Base-by-base conservation (phyloP, 1,284 basidiomycete species). In the Ustilago nuda region DNA sequence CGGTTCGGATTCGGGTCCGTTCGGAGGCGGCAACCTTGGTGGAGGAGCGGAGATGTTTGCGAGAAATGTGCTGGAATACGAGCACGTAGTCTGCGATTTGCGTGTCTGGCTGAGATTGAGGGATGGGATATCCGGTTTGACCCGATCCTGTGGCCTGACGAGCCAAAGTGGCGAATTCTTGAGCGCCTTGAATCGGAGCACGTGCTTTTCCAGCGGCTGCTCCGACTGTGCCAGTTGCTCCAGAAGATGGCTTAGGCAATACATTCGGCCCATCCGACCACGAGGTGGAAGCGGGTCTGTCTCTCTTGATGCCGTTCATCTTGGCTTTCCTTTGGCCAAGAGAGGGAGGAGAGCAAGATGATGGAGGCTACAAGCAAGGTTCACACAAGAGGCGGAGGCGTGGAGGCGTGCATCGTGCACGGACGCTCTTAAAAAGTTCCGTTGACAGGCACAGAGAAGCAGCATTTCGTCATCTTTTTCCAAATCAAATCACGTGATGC, bases 11-110 rank as follows among this genome's bases (percentile, higher is more conserved):
- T 19, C 62, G 66, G 36, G 57, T 45, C 2, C 76, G 56, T 45
- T 80, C 70, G 8, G 68, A 27, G 4, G 70, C 37, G 7, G 71
- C 64, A 0, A 81, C 76, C 59, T 82, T 77, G 17, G 75, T 61
- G 1, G 56, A 52, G 19, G 71, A 46, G 17, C 73, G 63, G 8
- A 76, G 58, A 30, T 73, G 52, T 55, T 79, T 76, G 19, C 59
- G 64, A 17, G 80, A 58, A 30, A 78, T 60, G 51, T 75, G 71
- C 54, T 83, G 73, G 61, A 83, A 83, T 45, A 81, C 74, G 51
- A 83, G 67, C 1, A 82, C 79, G 51, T 78, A 76, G 60, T 83
- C 82, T 39, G 81, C 82, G 32, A 77, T 54, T 57, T 77, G 75
- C 17, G 74, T 60, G 52, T 67, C 63, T 7, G 62, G 52, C 15